Evolutionary conservation across 257 asterid species (phyloP).

Genomic region (Przewalskia tangutica): DNA sequence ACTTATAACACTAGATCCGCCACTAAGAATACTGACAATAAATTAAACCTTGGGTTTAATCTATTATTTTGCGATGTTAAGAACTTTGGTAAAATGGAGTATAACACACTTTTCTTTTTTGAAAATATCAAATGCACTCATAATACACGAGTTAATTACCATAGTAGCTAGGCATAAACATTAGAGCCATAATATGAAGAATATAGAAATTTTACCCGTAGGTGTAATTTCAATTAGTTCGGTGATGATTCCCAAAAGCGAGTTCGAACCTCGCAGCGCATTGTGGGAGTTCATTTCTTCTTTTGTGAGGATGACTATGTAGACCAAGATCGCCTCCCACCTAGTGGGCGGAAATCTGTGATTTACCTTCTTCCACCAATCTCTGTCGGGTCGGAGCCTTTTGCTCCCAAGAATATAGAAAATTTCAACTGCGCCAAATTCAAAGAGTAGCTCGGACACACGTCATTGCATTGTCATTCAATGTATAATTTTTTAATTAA

Average conservation of each 20-base stretch:
- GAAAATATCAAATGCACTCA: background rate
- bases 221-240: too few relatives aligned
- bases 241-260: too few relatives aligned
- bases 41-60: background rate
- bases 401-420: background rate
- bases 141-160: background rate
- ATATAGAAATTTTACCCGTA: background rate
- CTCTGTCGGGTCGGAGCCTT: too few relatives aligned
- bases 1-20: too few relatives aligned
- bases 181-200: background rate
- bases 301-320: too few relatives aligned
- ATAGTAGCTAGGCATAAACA: background rate
- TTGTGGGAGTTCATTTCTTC: too few relatives aligned
- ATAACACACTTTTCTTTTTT: background rate
- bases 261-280: too few relatives aligned
- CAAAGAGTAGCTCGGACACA: background rate
- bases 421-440: background rate
- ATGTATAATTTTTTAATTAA: background rate
- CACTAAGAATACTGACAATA: background rate
- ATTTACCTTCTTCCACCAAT: too few relatives aligned
- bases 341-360: too few relatives aligned
- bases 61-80: background rate
- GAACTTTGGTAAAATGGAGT: background rate
- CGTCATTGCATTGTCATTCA: background rate
- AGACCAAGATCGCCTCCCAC: too few relatives aligned